Evolutionary conservation across 345 rosid species (phyloP).

Genomic region (Hevea brasiliensis): DNA sequence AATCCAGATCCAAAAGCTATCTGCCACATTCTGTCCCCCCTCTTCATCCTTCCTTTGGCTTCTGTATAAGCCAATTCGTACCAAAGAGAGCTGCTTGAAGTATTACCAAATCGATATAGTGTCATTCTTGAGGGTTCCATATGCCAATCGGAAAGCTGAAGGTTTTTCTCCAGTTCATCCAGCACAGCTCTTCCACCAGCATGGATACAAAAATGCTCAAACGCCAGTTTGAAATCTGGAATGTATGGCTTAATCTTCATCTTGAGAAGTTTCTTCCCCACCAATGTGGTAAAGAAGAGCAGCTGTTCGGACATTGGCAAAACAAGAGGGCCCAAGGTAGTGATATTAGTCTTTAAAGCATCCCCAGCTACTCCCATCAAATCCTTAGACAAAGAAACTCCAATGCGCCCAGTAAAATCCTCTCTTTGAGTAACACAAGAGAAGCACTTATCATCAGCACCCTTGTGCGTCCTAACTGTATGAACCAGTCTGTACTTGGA

Average conservation of each 20-base stretch:
- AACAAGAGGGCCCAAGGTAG: conserved; percentile 24
- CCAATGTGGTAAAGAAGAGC: conserved; percentile 15
- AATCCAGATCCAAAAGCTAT: conserved; percentile 26
- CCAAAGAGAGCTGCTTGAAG: conserved; percentile 26
- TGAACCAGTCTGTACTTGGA: conserved; percentile 20
- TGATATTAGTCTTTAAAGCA: conserved; percentile 20
- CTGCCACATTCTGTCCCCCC: conserved; percentile 24
- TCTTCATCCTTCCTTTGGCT: conserved; percentile 18
- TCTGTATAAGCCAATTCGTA: conserved; percentile 22
- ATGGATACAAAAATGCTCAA: conserved; percentile 22
- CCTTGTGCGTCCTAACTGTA: conserved; percentile 22
- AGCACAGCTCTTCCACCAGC: conserved; percentile 22
- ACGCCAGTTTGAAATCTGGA: conserved; percentile 20
- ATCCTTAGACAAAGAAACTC: conserved; percentile 18
- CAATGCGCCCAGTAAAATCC: conserved; percentile 14
- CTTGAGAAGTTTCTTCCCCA: conserved; percentile 13
- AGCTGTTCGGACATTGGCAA: conserved; percentile 22
- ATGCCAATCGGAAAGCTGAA: conserved; percentile 18
- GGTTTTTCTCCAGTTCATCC: conserved; percentile 22
- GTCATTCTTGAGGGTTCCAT: conserved; percentile 30
- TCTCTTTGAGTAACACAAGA: conserved; percentile 18
- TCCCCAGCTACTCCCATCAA: conserved; percentile 24
- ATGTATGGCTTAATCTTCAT: conserved; percentile 23
- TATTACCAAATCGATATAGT: conserved; percentile 22
- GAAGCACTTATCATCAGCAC: conserved; percentile 22